Evolutionary conservation across 768 basidiomycete genomes (phyloP), one percentile per base, ranked within the genome.

Genomic region (Mycena epipterygia): DNA sequence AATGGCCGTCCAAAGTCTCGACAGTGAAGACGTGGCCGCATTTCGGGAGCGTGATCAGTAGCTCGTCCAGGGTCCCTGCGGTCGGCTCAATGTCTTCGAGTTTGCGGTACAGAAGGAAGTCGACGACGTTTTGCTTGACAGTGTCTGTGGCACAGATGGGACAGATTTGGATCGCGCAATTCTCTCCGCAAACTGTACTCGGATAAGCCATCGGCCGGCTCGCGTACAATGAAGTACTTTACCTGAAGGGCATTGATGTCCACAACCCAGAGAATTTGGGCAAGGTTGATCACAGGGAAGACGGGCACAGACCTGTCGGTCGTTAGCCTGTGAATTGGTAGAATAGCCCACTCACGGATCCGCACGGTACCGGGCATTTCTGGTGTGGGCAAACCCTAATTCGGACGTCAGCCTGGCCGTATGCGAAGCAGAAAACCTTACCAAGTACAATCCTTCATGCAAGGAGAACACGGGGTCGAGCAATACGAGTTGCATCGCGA

Each of bases 221-320:
- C 1, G 37, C 55, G 59, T 27, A 51, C 25, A 27, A 9, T 29
- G 25, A 27, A 48, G 33, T 8, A 16, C 76, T 83, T 58, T 74
- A 92, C 92, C 87, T 39, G 91, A 93, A 19, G 91, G 89, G 71
- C 93, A 93, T 39, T 73, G 81, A 76, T 93, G 91, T 13, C 91
- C 90, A 75, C 92, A 93, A 8, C 44, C 2, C 14, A 93, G 82
- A 0, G 60, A n/a, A 16, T 81, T 81, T 17, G 78, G 71, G 65
- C 92, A 93, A 0, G 83, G 85, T 52, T 77, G 62, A 68, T 93
- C 89, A 70, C 92, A 93, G 2, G 92, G 92, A 1, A 91, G 76
- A 5, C 91, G 85, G 4, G 87, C 82, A 76, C 93, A 94, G 25
- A 90, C 83, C 91, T 92, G 55, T 58, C 30, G 32, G 33, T 35